A percentile compares a stretch with the other conserved stretches of the same genome.
Evolutionary conservation across 139 green algal species (phyloP).

Genomic region (Eudorina sp.): DNA sequence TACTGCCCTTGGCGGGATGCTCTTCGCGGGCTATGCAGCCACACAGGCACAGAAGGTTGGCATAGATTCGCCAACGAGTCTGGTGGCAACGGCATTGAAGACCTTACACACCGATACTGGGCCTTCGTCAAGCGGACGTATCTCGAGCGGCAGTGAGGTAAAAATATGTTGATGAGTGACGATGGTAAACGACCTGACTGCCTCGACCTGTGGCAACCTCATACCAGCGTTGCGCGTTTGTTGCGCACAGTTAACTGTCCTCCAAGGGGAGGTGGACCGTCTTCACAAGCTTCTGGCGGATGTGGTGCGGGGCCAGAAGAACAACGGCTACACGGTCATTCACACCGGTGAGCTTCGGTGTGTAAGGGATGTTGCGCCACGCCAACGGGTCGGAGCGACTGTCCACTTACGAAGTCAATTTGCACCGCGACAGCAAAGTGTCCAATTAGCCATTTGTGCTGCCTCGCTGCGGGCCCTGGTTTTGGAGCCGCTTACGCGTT

Average conservation of each 20-base stretch:
- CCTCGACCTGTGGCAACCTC: not conserved
- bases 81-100: not conserved
- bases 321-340: slow-evolving; percentile 42
- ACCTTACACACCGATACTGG: not conserved
- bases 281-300: slow-evolving; percentile 54
- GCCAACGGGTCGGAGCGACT: no score
- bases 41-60: slow-evolving; percentile 36
- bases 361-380: no score
- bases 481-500: no score
- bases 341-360: slow-evolving; percentile 48
- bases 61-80: slow-evolving; percentile 1
- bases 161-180: not conserved
- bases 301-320: slow-evolving; percentile 33
- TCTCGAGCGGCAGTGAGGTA: slow-evolving; percentile 14
- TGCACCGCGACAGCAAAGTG: no score
- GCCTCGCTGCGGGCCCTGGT: no score
- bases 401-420: no score
- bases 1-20: slow-evolving; percentile 25
- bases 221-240: not conserved
- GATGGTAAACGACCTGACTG: not conserved
- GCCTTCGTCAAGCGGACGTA: not conserved
- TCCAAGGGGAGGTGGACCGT: slow-evolving; percentile 56
- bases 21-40: slow-evolving; percentile 23
- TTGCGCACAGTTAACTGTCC: slow-evolving; percentile 43
- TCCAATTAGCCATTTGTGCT: no score